Evolutionary conservation across 176 grass and related monocot genomes (phyloP).

Genomic region (Elaeis guineensis): DNA sequence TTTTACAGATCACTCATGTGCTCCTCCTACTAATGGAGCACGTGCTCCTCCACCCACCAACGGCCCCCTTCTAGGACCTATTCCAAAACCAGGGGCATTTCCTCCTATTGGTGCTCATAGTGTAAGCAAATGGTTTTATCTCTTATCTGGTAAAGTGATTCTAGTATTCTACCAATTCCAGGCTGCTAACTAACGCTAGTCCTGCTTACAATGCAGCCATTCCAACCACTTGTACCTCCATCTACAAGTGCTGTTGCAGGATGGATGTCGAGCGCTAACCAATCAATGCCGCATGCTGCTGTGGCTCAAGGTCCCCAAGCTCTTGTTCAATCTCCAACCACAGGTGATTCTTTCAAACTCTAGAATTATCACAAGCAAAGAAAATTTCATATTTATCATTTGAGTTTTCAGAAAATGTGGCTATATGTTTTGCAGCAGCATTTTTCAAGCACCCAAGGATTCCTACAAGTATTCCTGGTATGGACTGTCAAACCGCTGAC

Average conservation of each 20-base stretch:
- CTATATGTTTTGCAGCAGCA: slow-evolving; percentile 42
- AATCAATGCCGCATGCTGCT: slow-evolving; percentile 59
- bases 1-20: slow-evolving; percentile 94
- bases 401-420: no score
- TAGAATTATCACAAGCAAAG: no score
- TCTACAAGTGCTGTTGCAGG: slow-evolving; percentile 88
- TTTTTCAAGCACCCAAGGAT: slow-evolving; percentile 95
- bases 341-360: slow-evolving; percentile 25
- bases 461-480: slow-evolving; percentile 62
- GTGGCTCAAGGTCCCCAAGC: slow-evolving; percentile 78
- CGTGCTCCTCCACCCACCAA: slow-evolving; percentile 70
- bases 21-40: slow-evolving; percentile 70
- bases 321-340: slow-evolving; percentile 75
- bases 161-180: no score
- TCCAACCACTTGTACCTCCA: slow-evolving; percentile 89
- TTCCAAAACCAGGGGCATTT: slow-evolving; percentile 87
- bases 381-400: no score
- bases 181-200: no score
- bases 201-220: slow-evolving; percentile 45
- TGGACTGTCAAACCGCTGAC: slow-evolving; percentile 94
- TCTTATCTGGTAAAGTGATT: no score
- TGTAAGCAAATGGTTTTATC: slow-evolving; percentile 19
- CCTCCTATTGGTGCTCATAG: slow-evolving; percentile 83
- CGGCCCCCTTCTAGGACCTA: slow-evolving; percentile 85
- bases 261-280: slow-evolving; percentile 96